Evolutionary conservation across 305 asterid genomes (phyloP).

Genomic region (Fraxinus platypoda): DNA sequence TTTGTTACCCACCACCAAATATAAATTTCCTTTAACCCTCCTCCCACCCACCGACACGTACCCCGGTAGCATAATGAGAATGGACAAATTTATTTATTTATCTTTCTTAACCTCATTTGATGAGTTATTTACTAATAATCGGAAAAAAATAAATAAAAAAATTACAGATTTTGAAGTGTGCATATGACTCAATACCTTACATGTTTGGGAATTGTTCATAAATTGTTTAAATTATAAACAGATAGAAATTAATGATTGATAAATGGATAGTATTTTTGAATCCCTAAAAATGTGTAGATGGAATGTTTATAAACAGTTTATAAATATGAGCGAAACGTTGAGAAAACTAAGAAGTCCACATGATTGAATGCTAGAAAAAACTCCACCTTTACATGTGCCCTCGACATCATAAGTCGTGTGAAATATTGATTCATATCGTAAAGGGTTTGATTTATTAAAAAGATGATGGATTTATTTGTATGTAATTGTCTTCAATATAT

Average conservation of each 20-base stretch:
- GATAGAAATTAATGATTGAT: background rate
- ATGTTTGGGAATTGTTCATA: background rate
- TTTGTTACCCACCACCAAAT: constrained; percentile 46
- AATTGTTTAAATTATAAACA: too few species aligned
- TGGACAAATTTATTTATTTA: background rate
- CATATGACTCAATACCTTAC: background rate
- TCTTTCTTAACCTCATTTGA: background rate
- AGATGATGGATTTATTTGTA: background rate
- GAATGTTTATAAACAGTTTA: too few species aligned
- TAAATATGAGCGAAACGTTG: background rate
- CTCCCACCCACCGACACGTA: background rate
- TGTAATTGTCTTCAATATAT: constrained; percentile 6
- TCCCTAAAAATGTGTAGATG: background rate
- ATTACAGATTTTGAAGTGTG: background rate
- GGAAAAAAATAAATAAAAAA: background rate
- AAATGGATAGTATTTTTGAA: too few species aligned
- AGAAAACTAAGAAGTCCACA: background rate
- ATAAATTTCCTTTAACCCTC: background rate
- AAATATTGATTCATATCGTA: background rate
- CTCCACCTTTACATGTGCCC: too few species aligned
- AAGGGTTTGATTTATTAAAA: background rate
- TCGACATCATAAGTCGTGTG: background rate
- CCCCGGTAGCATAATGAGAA: background rate
- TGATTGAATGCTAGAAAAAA: background rate
- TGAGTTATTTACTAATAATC: background rate